A percentile compares a stretch with the other conserved stretches of the same genome.
These are phyloP conservation scores for Leccinellum albellum DNA, from an alignment of 768 basidiomycete species.

Conservation along the genomic window DNA sequence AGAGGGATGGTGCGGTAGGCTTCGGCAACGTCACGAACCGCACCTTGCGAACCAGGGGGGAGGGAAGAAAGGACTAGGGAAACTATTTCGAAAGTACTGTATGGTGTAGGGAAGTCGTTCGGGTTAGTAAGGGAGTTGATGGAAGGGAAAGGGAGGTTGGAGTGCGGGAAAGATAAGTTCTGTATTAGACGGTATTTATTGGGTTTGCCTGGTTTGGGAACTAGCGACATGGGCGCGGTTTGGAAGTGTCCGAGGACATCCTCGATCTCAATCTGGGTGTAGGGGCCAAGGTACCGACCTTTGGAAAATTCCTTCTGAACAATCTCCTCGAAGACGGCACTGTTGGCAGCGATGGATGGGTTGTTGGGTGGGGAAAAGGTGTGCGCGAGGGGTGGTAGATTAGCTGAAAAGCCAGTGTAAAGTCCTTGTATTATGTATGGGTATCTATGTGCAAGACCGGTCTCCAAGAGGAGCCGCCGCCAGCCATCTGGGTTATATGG, in stretches of 20 bases:
- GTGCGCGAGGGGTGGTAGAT: neutral
- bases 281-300: neutral
- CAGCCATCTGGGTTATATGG: neutral
- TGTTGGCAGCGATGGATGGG: neutral
- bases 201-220: neutral
- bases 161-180: neutral
- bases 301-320: neutral
- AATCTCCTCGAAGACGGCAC: neutral
- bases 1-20: slow-evolving; percentile 27
- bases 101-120: neutral
- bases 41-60: neutral
- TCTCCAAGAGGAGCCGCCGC: neutral
- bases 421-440: neutral
- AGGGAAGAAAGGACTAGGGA: neutral
- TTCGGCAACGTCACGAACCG: neutral
- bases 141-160: neutral
- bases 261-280: neutral
- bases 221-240: neutral
- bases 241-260: neutral
- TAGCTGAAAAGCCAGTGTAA: neutral
- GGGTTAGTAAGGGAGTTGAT: neutral
- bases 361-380: neutral
- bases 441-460: neutral
- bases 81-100: neutral
- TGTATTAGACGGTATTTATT: neutral